Conservation (phyloP, 2,329 filamentous ascomycete species). For the Tothia fuscella region DNA sequence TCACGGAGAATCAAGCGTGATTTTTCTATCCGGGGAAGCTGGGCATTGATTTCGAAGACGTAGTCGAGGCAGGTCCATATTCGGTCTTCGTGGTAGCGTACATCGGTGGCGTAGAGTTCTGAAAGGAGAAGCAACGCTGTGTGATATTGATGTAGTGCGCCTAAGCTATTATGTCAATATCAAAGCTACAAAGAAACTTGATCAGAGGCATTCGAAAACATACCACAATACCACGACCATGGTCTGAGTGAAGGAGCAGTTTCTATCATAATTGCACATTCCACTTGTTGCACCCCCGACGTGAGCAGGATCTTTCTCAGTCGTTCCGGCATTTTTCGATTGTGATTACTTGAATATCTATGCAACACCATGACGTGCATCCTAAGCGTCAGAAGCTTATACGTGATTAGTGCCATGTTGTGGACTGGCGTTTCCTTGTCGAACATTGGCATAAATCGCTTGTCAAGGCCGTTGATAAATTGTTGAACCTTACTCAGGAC, state of each 20-base stretch:
- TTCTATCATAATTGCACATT: conserved; percentile 44
- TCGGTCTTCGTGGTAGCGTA: conserved; percentile 46
- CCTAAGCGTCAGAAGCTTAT: conserved; percentile 51
- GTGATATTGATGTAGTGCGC: conserved; percentile 63
- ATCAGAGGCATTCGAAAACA: background rate
- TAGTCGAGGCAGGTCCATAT: conserved; percentile 64
- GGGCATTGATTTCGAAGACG: conserved; percentile 50
- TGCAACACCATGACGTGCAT: conserved; percentile 57
- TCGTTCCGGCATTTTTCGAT: conserved; percentile 45
- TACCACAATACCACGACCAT: conserved; percentile 54
- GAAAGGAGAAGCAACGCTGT: conserved; percentile 55
- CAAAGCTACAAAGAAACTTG: background rate
- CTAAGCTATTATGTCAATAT: conserved; percentile 23
- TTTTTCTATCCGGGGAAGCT: conserved; percentile 44
- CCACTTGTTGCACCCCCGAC: conserved; percentile 43
- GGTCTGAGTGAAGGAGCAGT: conserved; percentile 37
- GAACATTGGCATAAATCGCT: conserved; percentile 53
- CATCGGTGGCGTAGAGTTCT: conserved; percentile 50
- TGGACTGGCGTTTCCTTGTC: conserved; percentile 50
- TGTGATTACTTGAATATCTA: conserved; percentile 46
- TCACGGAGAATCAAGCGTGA: conserved; percentile 49
- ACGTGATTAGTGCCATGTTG: conserved; percentile 49
- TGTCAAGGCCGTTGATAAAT: conserved; percentile 52
- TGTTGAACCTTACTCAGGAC: conserved; percentile 57
- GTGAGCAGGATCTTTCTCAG: conserved; percentile 52